These are phyloP conservation scores for Teratosphaeriaceae sp. DNA, from an alignment of 2,329 filamentous ascomycete species.

Conservation along the genomic window DNA sequence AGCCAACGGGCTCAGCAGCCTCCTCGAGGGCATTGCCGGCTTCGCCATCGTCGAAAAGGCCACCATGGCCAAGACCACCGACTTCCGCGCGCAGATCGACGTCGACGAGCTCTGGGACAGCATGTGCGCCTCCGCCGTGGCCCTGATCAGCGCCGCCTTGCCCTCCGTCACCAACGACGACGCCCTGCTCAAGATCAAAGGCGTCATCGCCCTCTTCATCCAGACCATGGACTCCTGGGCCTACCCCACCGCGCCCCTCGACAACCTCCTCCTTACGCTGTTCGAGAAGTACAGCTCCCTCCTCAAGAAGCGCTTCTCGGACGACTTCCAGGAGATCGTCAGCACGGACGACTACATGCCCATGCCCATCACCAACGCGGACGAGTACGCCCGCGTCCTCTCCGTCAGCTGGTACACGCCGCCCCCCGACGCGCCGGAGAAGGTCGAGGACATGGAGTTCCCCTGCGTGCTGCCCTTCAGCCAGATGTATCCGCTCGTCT, in stretches of 20 bases:
- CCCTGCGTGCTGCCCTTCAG: conserved; percentile 96
- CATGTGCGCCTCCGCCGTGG: conserved; percentile 84
- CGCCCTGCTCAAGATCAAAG: conserved; percentile 88
- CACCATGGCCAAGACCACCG: conserved; percentile 79
- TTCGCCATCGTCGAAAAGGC: conserved; percentile 96
- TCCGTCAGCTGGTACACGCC: conserved; percentile 95
- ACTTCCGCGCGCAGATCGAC: conserved; percentile 74
- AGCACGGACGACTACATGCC: conserved; percentile 99
- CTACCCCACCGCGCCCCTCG: conserved; percentile 75
- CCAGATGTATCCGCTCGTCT: conserved; percentile 94
- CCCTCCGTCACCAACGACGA: conserved; percentile 81
- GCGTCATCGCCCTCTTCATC: conserved; percentile 86
- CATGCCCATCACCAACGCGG: conserved; percentile 85
- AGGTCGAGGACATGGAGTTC: conserved; percentile 50
- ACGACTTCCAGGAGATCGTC: conserved; percentile 87
- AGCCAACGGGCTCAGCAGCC: conserved; percentile 75
- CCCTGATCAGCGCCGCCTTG: conserved; percentile 72
- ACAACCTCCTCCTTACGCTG: conserved; percentile 76
- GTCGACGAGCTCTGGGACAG: conserved; percentile 99
- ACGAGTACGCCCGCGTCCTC: conserved; percentile 93
- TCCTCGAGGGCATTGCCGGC: conserved; percentile 88
- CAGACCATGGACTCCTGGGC: conserved; percentile 98
- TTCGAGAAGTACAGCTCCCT: conserved; percentile 94
- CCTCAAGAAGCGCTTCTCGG: conserved; percentile 83
- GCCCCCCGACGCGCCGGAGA: conserved; percentile 46